phyloP scores from a whole-genome alignment of 768 basidiomycete species.

The Dioszegia aurantiaca region DNA sequence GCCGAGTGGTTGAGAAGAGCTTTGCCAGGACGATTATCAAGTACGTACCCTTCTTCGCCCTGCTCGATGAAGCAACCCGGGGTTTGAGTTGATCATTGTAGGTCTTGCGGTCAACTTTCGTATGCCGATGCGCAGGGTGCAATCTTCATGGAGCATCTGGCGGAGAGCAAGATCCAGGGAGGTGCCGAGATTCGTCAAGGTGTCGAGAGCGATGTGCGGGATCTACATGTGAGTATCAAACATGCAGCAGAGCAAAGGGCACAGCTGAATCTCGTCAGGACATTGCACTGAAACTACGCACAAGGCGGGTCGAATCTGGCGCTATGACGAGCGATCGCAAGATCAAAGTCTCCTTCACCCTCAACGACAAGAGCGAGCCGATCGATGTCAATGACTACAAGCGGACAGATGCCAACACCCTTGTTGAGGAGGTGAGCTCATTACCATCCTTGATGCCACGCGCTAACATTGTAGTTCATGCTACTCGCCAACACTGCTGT shows the following conservation, averaged over 20 bases:
- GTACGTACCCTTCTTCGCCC: too few relatives aligned
- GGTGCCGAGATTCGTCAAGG: slow-evolving; percentile 58
- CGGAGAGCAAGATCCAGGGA: slow-evolving; percentile 58
- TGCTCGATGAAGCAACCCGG: slow-evolving; percentile 32
- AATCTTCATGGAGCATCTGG: slow-evolving; percentile 68
- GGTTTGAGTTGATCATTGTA: slow-evolving; percentile 15
- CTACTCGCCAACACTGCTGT: slow-evolving; percentile 82
- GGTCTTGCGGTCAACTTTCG: slow-evolving; percentile 79
- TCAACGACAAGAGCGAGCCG: slow-evolving; percentile 76
- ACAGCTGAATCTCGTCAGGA: slow-evolving; percentile 41
- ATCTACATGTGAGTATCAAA: slow-evolving; percentile 58
- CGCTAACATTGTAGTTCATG: slow-evolving; percentile 65
- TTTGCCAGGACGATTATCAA: slow-evolving; percentile 90
- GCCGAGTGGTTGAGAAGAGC: slow-evolving; percentile 78
- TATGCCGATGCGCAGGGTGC: slow-evolving; percentile 78
- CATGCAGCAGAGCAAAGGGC: background rate
- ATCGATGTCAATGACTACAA: slow-evolving; percentile 70
- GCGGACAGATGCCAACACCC: slow-evolving; percentile 67
- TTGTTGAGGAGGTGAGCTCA: slow-evolving; percentile 78
- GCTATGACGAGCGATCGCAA: slow-evolving; percentile 70
- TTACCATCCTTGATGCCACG: background rate
- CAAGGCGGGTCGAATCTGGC: slow-evolving; percentile 73
- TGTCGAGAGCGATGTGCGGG: slow-evolving; percentile 72
- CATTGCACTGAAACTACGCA: slow-evolving; percentile 70
- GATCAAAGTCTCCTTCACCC: slow-evolving; percentile 67